A percentile compares a stretch with the other conserved stretches of the same genome.
phyloP scores from a whole-genome alignment of 768 basidiomycete genomes.

The Collybiopsis luxurians region DNA sequence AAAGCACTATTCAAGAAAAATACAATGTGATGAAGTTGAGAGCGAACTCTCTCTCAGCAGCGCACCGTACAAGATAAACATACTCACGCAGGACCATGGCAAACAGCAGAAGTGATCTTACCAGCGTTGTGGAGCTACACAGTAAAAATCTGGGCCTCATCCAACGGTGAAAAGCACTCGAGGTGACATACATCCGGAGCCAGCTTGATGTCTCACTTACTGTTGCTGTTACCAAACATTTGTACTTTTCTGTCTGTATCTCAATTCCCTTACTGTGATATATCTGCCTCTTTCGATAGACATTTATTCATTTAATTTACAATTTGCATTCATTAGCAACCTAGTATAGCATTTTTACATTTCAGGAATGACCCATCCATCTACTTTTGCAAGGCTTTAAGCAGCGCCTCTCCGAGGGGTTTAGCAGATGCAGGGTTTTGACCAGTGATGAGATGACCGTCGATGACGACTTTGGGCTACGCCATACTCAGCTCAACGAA shows the following conservation, averaged over 20 bases:
- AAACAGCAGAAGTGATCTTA: constrained; percentile 71
- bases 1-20: constrained; percentile 56
- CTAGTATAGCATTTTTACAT: too few species aligned
- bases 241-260: too few species aligned
- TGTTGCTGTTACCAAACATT: too few species aligned
- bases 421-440: constrained; percentile 51
- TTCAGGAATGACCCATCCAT: too few species aligned
- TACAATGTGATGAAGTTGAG: too few species aligned
- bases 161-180: neutral
- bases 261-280: too few species aligned
- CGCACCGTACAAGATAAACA: neutral
- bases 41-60: too few species aligned
- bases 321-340: too few species aligned
- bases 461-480: constrained; percentile 33
- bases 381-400: constrained; percentile 28
- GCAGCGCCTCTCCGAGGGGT: constrained; percentile 39
- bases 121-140: constrained; percentile 62
- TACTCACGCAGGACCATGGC: constrained; percentile 75
- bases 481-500: neutral
- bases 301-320: too few species aligned
- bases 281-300: too few species aligned
- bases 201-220: too few species aligned
- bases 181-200: constrained; percentile 43
- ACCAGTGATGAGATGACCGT: constrained; percentile 42
- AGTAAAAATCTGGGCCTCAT: neutral